Conservation (phyloP, 306 rosid species). For the Cicer arietinum region DNA sequence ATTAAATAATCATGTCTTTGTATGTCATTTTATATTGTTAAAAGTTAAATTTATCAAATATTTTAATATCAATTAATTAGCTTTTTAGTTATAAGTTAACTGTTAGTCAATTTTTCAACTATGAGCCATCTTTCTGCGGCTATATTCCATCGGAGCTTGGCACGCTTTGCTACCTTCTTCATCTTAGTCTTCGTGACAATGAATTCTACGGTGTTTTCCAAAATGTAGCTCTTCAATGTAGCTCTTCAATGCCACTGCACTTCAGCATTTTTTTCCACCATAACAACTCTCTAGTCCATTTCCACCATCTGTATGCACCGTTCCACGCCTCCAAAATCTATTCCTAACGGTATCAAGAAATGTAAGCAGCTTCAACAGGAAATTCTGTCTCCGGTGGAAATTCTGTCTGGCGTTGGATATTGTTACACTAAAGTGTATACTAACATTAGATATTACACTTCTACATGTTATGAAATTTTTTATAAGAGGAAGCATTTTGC, state of each 20-base stretch:
- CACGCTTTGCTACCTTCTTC: constrained; percentile 69
- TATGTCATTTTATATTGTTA: too few species aligned
- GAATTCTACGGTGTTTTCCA: constrained; percentile 82
- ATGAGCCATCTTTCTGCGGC: constrained; percentile 59
- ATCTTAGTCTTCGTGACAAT: constrained; percentile 80
- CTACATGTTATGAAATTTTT: too few species aligned
- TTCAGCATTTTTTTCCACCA: constrained; percentile 80
- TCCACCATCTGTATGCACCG: constrained; percentile 67
- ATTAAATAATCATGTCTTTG: too few species aligned
- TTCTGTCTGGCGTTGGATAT: too few species aligned
- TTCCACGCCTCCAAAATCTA: constrained; percentile 79
- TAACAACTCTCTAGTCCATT: constrained; percentile 86
- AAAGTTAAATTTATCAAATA: too few species aligned
- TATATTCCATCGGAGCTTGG: constrained; percentile 92
- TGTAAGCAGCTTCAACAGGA: constrained; percentile 78
- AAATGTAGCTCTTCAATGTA: constrained; percentile 76
- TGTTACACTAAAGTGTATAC: too few species aligned
- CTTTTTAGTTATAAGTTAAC: too few species aligned
- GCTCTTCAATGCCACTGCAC: constrained; percentile 88
- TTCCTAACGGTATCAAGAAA: constrained; percentile 52
- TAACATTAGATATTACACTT: too few species aligned
- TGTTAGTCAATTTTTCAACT: too few species aligned
- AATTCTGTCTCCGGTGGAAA: constrained; percentile 44
- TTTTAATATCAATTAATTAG: too few species aligned
- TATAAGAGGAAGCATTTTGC: too few species aligned